phyloP scores from a whole-genome alignment of 2,329 filamentous ascomycete species.

The Pestalotiopsis sp. region DNA sequence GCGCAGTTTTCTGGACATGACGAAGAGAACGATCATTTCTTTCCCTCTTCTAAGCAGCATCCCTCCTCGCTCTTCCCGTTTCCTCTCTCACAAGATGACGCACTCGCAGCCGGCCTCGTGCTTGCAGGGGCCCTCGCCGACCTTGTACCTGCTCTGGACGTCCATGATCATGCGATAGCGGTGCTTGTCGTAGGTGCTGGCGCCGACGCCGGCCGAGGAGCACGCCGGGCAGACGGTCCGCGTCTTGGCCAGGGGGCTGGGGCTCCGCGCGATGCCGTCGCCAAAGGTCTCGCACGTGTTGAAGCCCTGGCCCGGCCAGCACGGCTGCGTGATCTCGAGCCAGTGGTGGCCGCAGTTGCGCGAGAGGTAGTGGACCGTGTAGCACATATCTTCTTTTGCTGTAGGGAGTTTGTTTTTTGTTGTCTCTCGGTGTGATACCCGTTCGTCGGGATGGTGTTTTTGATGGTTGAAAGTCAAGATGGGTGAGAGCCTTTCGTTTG shows the following conservation, averaged over 20 bases:
- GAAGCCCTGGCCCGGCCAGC: constrained; percentile 54
- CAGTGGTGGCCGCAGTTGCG: constrained; percentile 55
- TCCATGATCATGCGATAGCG: constrained; percentile 46
- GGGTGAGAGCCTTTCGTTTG: too few species aligned
- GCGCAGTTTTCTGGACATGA: too few species aligned
- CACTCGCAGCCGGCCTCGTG: constrained; percentile 43
- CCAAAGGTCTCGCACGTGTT: constrained; percentile 47
- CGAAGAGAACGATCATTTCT: not conserved
- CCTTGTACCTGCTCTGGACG: constrained; percentile 47
- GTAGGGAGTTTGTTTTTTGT: not conserved
- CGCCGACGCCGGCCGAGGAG: constrained; percentile 37
- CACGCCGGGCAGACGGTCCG: constrained; percentile 33
- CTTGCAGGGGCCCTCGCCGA: constrained; percentile 48
- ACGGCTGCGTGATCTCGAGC: constrained; percentile 50
- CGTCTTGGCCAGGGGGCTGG: constrained; percentile 36
- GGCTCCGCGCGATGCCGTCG: constrained; percentile 39
- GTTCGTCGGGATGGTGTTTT: too few species aligned
- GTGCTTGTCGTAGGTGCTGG: constrained; percentile 50
- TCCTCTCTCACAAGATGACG: constrained; percentile 38
- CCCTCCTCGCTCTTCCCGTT: not conserved
- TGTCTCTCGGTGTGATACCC: not conserved
- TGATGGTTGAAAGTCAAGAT: too few species aligned
- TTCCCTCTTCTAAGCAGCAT: too few species aligned
- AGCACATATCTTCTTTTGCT: constrained; percentile 47
- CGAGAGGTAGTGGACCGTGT: constrained; percentile 50